phyloP scores from a whole-genome alignment of 495 filamentous ascomycete genomes.

The Xylaria sp. region DNA sequence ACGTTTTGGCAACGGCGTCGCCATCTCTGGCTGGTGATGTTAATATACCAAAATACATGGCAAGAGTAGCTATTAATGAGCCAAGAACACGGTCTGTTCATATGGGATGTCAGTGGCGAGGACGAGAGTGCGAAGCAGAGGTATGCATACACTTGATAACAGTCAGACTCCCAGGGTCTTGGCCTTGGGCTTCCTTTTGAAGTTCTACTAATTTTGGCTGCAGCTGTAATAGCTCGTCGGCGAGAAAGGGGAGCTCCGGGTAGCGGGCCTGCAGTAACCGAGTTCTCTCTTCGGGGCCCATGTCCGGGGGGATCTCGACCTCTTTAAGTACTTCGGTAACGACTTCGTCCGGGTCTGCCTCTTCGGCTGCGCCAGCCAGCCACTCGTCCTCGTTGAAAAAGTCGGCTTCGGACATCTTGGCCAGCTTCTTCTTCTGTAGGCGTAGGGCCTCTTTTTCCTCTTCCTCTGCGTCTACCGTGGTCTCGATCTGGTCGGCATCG shows the following conservation, averaged over 20 bases:
- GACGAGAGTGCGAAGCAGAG: neutral
- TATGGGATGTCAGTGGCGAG: conserved; percentile 16
- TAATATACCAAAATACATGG: conserved; percentile 92
- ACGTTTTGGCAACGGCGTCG: conserved; percentile 59
- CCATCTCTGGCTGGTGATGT: conserved; percentile 70
- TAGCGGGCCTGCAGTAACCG: conserved; percentile 80
- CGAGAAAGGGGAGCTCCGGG: conserved; percentile 87
- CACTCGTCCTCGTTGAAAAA: conserved; percentile 93
- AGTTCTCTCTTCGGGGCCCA: conserved; percentile 75
- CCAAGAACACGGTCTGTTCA: conserved; percentile 67
- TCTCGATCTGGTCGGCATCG: conserved; percentile 86
- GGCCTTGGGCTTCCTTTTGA: conserved; percentile 59
- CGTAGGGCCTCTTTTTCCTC: conserved; percentile 90
- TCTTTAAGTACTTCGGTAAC: conserved; percentile 87
- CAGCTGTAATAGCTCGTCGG: conserved; percentile 77
- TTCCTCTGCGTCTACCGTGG: conserved; percentile 87
- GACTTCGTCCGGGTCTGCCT: conserved; percentile 57
- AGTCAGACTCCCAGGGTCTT: conserved; percentile 60
- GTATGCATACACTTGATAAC: conserved; percentile 61
- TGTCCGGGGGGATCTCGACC: conserved; percentile 78
- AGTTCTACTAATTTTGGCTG: conserved; percentile 68
- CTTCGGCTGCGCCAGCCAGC: conserved; percentile 58
- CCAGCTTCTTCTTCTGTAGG: conserved; percentile 86
- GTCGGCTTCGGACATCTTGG: conserved; percentile 85
- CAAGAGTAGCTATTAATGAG: conserved; percentile 82